phyloP scores from a whole-genome alignment of 78 protist genomes.

The Chrysochromulina parva region DNA sequence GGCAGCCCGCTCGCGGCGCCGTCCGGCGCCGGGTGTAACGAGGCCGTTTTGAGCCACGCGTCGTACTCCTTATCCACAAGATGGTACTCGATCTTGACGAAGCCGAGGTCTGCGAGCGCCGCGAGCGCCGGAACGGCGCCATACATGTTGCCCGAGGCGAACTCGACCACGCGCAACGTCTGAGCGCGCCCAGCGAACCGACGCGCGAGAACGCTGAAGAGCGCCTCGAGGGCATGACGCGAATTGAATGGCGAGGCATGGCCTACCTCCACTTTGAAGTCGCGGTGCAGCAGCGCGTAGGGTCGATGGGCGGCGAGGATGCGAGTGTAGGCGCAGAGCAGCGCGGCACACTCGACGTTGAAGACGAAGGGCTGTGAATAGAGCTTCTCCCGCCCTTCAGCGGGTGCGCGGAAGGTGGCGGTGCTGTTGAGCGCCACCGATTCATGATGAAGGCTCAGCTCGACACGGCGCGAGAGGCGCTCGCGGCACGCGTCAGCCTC shows the following conservation, averaged over 20 bases:
- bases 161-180: neutral
- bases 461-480: neutral
- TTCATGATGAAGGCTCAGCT: neutral
- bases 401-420: neutral
- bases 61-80: neutral
- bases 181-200: neutral
- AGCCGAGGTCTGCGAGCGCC: neutral
- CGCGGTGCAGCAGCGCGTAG: neutral
- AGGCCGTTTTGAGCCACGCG: neutral
- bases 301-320: neutral
- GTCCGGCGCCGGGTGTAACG: neutral
- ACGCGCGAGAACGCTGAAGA: neutral
- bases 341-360: neutral
- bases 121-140: neutral
- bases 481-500: neutral
- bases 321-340: slow-evolving; percentile 4
- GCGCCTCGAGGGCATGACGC: neutral
- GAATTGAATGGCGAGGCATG: neutral
- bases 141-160: neutral
- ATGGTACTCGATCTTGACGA: neutral
- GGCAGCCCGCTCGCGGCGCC: neutral
- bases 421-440: neutral
- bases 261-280: neutral
- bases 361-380: neutral
- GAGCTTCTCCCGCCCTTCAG: neutral